Conservation (phyloP, 345 rosid genomes). For the Eucalyptus melliodora region DNA sequence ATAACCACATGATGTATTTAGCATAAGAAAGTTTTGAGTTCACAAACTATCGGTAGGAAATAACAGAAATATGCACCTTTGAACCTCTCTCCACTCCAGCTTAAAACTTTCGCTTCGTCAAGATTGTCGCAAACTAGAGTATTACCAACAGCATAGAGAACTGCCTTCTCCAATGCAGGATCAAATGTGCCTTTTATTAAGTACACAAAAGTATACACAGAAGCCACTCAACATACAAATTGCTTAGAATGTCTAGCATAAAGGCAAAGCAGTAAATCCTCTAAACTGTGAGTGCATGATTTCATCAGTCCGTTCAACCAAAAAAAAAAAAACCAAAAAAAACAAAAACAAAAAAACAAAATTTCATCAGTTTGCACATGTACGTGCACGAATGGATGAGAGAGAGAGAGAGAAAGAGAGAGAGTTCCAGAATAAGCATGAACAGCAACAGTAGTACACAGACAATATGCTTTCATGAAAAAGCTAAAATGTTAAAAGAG, state of each 20-base stretch:
- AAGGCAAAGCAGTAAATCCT: not conserved
- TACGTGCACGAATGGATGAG: rapidly evolving
- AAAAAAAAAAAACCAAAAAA: no score
- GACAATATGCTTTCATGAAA: not conserved
- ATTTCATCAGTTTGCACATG: not conserved
- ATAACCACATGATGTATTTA: not conserved
- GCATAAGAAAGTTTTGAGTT: not conserved
- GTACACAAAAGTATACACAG: conserved; percentile 9
- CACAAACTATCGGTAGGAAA: not conserved
- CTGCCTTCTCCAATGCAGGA: conserved; percentile 82
- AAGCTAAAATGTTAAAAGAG: not conserved
- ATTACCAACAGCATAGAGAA: conserved; percentile 94
- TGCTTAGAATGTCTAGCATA: not conserved
- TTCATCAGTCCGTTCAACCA: not conserved
- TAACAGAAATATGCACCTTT: conserved; percentile 38
- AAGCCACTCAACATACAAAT: not conserved
- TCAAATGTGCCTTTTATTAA: conserved; percentile 73
- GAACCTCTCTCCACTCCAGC: conserved; percentile 92
- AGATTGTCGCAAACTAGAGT: conserved; percentile 94
- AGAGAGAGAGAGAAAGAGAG: not conserved
- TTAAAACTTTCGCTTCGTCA: conserved; percentile 87
- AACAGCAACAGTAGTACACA: not conserved
- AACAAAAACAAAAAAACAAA: not conserved
- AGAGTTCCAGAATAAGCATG: not conserved
- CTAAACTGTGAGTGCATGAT: not conserved